Evolutionary conservation across 306 rosid genomes (phyloP).

Genomic region (Ochetophila trinervis): DNA sequence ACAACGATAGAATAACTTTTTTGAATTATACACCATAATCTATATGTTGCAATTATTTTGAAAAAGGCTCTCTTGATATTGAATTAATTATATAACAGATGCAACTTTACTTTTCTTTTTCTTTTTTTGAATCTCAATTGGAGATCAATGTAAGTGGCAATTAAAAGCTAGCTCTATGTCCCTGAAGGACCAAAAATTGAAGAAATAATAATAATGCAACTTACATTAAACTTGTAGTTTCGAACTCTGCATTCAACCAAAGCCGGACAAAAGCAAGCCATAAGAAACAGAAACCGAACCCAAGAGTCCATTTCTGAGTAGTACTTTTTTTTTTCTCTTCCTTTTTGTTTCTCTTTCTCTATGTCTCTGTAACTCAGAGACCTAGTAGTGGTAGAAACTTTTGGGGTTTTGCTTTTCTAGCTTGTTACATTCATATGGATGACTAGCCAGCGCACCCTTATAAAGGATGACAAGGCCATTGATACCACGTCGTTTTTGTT

Average conservation of each 20-base stretch:
- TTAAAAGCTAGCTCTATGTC: too few species aligned
- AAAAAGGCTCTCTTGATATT: too few species aligned
- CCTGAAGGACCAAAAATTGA: too few species aligned
- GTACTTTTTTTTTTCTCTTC: background rate
- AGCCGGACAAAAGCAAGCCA: slow-evolving; percentile 56
- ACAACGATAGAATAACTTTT: too few species aligned
- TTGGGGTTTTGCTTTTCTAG: background rate
- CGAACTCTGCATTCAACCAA: slow-evolving; percentile 72
- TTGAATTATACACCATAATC: too few species aligned
- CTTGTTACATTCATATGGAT: slow-evolving; percentile 33
- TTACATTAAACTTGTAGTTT: slow-evolving; percentile 74
- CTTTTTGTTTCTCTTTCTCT: slow-evolving; percentile 8
- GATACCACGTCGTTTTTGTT: slow-evolving; percentile 75
- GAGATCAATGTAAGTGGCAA: too few species aligned
- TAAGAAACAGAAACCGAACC: slow-evolving; percentile 44
- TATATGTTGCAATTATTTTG: too few species aligned
- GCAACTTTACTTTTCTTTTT: too few species aligned
- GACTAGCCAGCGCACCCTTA: slow-evolving; percentile 50
- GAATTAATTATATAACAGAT: too few species aligned
- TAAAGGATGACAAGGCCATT: slow-evolving; percentile 40
- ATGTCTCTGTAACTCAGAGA: background rate
- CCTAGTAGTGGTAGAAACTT: background rate
- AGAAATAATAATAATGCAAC: slow-evolving; percentile 14
- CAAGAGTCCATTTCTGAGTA: slow-evolving; percentile 42
- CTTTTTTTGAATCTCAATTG: too few species aligned